phyloP scores from a whole-genome alignment of 129 eudicot genomes.

The Oenanthe sinensis region DNA sequence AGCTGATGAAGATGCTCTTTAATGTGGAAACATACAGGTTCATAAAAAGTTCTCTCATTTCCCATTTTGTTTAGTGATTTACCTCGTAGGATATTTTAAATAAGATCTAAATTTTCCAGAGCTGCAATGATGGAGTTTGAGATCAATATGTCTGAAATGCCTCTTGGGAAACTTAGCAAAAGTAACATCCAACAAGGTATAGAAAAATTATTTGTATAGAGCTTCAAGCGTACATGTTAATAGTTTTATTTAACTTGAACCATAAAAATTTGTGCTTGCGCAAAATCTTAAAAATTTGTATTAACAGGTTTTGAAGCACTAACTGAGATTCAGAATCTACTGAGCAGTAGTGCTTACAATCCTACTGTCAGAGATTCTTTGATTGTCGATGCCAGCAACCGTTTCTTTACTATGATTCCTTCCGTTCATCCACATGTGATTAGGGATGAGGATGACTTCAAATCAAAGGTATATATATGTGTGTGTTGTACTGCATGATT shows the following conservation, averaged over 20 bases:
- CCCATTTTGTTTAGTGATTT: constrained; percentile 4
- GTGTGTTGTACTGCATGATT: neutral
- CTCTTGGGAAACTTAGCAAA: constrained; percentile 95
- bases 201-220: neutral
- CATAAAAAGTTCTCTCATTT: neutral
- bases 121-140: constrained; percentile 99
- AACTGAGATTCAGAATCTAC: constrained; percentile 78
- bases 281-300: neutral
- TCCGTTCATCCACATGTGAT: constrained; percentile 92
- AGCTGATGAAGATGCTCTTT: constrained; percentile 91
- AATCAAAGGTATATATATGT: constrained; percentile 49
- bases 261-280: constrained; percentile 4
- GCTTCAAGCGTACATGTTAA: neutral
- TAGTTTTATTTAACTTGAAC: neutral
- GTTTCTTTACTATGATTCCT: constrained; percentile 88
- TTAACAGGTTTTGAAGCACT: constrained; percentile 83
- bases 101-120: constrained; percentile 29
- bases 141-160: constrained; percentile 96
- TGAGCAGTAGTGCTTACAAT: constrained; percentile 30
- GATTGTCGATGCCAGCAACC: constrained; percentile 93
- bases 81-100: constrained; percentile 2
- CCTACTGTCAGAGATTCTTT: constrained; percentile 55
- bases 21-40: constrained; percentile 93
- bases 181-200: constrained; percentile 87
- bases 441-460: constrained; percentile 79